Evolutionary conservation across 2,329 filamentous ascomycete genomes (phyloP).

Genomic region (Dothideomycetes sp.): DNA sequence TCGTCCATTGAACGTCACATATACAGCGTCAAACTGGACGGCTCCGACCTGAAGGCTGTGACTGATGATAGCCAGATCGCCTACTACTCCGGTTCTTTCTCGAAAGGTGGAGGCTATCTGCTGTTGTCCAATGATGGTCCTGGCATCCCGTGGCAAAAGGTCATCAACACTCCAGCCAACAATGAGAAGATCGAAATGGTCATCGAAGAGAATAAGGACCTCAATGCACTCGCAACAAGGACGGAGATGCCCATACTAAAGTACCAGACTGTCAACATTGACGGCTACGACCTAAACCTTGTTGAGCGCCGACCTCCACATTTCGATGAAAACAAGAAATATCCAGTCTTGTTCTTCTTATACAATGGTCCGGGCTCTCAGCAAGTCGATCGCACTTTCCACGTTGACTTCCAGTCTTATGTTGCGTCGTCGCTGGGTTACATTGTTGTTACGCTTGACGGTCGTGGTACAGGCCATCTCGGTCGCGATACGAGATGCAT

Average conservation of each 20-base stretch:
- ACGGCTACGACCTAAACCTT: constrained; percentile 62
- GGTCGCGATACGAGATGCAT: constrained; percentile 76
- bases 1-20: constrained; percentile 83
- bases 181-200: constrained; percentile 54
- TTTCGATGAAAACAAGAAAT: constrained; percentile 73
- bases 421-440: constrained; percentile 80
- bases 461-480: constrained; percentile 82
- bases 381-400: constrained; percentile 69
- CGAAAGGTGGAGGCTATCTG: constrained; percentile 68
- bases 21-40: constrained; percentile 80
- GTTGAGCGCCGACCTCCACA: constrained; percentile 84
- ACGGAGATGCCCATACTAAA: constrained; percentile 75
- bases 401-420: constrained; percentile 83
- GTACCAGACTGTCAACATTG: constrained; percentile 77
- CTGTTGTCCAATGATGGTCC: constrained; percentile 81
- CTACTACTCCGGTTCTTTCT: constrained; percentile 80
- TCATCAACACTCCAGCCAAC: constrained; percentile 72
- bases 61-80: constrained; percentile 65
- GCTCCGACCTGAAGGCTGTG: constrained; percentile 58
- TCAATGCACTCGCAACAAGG: constrained; percentile 60
- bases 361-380: constrained; percentile 96
- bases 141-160: constrained; percentile 79
- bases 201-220: constrained; percentile 67
- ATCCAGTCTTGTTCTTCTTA: constrained; percentile 89
- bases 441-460: constrained; percentile 89